Evolutionary conservation across 805 yeast species (phyloP).

Genomic region (Yarrowia keelungensis): DNA sequence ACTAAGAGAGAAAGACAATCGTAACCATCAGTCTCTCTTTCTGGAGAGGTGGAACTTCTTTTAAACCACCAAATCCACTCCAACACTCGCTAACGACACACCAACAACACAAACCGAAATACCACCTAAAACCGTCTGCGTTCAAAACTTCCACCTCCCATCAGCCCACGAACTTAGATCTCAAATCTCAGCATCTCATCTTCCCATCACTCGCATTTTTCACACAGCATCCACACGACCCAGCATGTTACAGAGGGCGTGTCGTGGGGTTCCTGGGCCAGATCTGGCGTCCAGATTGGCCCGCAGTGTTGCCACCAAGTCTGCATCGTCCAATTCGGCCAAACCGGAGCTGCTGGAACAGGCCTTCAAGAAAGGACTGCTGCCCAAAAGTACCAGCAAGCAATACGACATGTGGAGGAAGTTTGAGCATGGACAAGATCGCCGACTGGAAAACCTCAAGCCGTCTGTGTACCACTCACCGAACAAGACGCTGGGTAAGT

Average conservation of each 20-base stretch:
- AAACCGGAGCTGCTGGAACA: no score
- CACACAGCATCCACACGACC: neutral
- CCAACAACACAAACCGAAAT: neutral
- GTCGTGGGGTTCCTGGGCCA: neutral
- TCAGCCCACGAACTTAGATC: conserved; percentile 17
- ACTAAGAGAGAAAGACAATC: neutral
- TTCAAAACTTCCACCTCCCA: neutral
- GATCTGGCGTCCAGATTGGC: neutral
- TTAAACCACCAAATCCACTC: no score
- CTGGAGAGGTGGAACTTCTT: no score
- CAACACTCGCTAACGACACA: no score
- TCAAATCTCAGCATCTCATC: conserved; percentile 1
- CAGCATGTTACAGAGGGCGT: conserved; percentile 12
- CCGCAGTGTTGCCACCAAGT: neutral
- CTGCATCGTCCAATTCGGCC: neutral
- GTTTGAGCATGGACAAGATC: neutral
- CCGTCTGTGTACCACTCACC: neutral
- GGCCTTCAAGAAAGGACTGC: neutral
- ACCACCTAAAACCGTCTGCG: neutral
- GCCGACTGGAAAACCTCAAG: neutral
- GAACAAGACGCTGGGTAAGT: neutral
- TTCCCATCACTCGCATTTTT: conserved; percentile 1
- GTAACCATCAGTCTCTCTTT: no score
- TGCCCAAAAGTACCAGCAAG: neutral
- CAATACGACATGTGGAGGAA: conserved; percentile 5